Percentiles rank a stretch among this genome's conserved stretches.
These are phyloP conservation scores for Penicillium lividum DNA, from an alignment of 495 filamentous ascomycete genomes.

Conservation along the genomic window DNA sequence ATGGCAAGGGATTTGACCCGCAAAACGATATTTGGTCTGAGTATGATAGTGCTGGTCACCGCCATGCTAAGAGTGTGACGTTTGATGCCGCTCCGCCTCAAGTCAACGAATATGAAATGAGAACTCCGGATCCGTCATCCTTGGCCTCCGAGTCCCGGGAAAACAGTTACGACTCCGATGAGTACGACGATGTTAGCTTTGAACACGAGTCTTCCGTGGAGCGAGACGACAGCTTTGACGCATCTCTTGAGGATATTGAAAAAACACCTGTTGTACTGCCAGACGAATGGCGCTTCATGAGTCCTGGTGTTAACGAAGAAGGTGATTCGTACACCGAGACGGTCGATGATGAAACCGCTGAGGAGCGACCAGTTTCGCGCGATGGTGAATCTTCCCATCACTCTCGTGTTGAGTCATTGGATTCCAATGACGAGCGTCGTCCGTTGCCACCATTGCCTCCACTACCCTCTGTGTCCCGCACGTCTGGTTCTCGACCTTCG, in stretches of 20 bases:
- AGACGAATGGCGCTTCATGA: constrained; percentile 90
- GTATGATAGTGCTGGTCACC: constrained; percentile 59
- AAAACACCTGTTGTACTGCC: constrained; percentile 96
- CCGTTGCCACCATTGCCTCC: constrained; percentile 79
- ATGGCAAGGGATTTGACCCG: constrained; percentile 68
- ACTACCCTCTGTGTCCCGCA: constrained; percentile 55
- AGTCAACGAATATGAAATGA: constrained; percentile 96
- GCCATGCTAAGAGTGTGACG: constrained; percentile 92
- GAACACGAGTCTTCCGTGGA: constrained; percentile 64
- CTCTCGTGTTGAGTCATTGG: constrained; percentile 62
- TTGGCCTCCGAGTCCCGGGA: constrained; percentile 84
- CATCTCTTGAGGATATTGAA: constrained; percentile 88
- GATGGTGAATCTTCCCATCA: constrained; percentile 33
- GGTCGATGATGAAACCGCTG: constrained; percentile 62
- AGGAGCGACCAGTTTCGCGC: constrained; percentile 40
- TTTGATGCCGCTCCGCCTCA: constrained; percentile 93
- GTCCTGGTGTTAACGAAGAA: constrained; percentile 57
- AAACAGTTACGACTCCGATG: constrained; percentile 86
- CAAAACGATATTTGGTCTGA: constrained; percentile 72
- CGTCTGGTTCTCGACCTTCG: constrained; percentile 37
- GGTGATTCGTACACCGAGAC: constrained; percentile 70
- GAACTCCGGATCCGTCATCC: constrained; percentile 90
- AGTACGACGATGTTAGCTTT: constrained; percentile 72
- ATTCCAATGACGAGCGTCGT: constrained; percentile 71
- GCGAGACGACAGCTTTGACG: constrained; percentile 89